Conservation (phyloP, 1,139 yeast genomes). For the Lipomyces yarrowii region DNA sequence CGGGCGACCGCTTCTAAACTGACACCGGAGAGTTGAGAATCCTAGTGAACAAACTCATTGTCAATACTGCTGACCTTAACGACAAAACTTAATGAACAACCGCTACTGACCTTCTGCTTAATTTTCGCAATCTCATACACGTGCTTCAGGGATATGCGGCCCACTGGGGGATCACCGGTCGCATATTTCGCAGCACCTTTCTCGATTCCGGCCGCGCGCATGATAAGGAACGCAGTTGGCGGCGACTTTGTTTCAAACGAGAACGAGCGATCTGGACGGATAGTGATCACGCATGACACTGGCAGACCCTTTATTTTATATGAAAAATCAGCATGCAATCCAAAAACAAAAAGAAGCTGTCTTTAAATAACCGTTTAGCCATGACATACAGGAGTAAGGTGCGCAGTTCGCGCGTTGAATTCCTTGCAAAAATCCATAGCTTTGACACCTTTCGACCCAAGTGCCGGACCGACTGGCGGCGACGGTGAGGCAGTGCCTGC, state of each 20-base stretch:
- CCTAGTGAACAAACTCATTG: slow-evolving; percentile 40
- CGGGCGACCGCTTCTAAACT: slow-evolving; percentile 79
- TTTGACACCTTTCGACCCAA: slow-evolving; percentile 97
- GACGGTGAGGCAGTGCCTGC: slow-evolving; percentile 99
- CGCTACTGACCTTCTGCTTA: slow-evolving; percentile 54
- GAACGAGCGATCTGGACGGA: slow-evolving; percentile 91
- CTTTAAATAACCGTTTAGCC: neutral
- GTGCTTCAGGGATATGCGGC: slow-evolving; percentile 81
- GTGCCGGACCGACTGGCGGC: slow-evolving; percentile 99
- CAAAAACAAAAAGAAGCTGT: neutral
- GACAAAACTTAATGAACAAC: neutral
- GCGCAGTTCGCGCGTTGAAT: slow-evolving; percentile 95
- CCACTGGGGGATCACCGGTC: slow-evolving; percentile 58
- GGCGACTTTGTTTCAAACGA: slow-evolving; percentile 88
- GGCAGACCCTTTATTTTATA: slow-evolving; percentile 67
- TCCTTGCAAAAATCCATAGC: slow-evolving; percentile 98
- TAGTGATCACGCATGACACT: slow-evolving; percentile 79
- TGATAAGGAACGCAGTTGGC: slow-evolving; percentile 82
- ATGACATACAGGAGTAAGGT: slow-evolving; percentile 55
- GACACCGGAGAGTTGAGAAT: slow-evolving; percentile 71
- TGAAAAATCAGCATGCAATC: no score
- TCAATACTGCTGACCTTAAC: neutral
- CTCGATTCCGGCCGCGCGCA: slow-evolving; percentile 80
- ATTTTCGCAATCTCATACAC: slow-evolving; percentile 93
- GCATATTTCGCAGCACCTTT: slow-evolving; percentile 66